phyloP scores from a whole-genome alignment of 2,329 filamentous ascomycete species.

The Fusarium agapanthi region DNA sequence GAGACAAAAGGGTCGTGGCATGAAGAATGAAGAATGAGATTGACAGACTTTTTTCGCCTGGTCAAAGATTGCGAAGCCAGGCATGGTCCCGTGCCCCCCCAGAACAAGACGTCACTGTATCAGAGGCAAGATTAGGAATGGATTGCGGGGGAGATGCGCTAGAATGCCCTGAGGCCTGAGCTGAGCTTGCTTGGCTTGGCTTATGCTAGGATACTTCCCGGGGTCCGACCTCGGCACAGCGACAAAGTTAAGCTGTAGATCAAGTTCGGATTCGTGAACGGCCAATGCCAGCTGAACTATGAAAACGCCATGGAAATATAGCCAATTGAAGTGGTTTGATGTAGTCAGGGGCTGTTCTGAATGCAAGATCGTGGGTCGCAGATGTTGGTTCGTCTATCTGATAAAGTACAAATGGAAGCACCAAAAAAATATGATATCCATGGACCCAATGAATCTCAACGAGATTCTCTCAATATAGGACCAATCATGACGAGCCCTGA shows the following conservation, averaged over 20 bases:
- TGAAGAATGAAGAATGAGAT: slow-evolving; percentile 5
- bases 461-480: neutral
- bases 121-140: slow-evolving; percentile 14
- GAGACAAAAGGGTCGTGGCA: slow-evolving; percentile 23
- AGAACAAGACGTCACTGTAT: slow-evolving; percentile 38
- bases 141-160: slow-evolving; percentile 24
- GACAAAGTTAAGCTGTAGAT: slow-evolving; percentile 13
- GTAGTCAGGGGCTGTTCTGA: neutral
- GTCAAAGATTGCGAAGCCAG: slow-evolving; percentile 28
- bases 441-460: slow-evolving; percentile 3
- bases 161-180: slow-evolving; percentile 19
- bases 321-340: slow-evolving; percentile 11
- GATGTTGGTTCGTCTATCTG: slow-evolving; percentile 1
- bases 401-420: slow-evolving; percentile 20
- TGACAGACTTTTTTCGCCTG: slow-evolving; percentile 38
- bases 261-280: slow-evolving; percentile 3
- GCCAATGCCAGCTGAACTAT: slow-evolving; percentile 3
- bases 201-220: neutral
- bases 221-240: slow-evolving; percentile 19
- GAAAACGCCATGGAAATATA: neutral
- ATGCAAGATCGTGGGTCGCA: neutral
- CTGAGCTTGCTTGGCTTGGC: neutral
- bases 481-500: slow-evolving; percentile 29
- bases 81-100: slow-evolving; percentile 32
- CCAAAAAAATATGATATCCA: slow-evolving; percentile 2